Evolutionary conservation across 116 monocot species (phyloP), one percentile per base, ranked within the genome.

Genomic region (Trichopus zeylanicus): DNA sequence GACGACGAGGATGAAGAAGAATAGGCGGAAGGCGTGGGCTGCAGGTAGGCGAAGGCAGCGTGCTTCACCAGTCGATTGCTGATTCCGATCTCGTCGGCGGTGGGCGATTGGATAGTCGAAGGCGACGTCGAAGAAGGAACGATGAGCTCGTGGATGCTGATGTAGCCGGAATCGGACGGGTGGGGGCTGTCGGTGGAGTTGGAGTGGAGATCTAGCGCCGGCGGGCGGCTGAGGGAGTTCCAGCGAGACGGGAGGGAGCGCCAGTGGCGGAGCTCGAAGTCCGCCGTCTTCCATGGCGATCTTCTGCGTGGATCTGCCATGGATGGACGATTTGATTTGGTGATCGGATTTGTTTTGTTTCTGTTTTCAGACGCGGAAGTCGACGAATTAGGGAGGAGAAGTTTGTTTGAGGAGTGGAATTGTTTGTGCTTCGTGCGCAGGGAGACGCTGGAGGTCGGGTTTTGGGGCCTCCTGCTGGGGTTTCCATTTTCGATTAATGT

Each of bases 1-100:
- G 20, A 31, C 31, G 7, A 13, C 2, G 29, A n/a, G 12, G 31
- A 30, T 13, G 26, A 55, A 20, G 29, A 31, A 0, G 34, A 37
- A 7, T 10, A 8, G 9, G 26, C 32, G 34, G 67, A 48, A 7
- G 72, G 46, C 20, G 65, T 64, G 35, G 65, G 72, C 65, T 72
- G 72, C 53, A 72, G 72, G 53, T 72, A 72, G 13, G 72, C 72
- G 42, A 60, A 52, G 27, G 72, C 72, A 12, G 72, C 72, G 21
- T 59, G 72, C 53, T 65, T 58, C 1, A 72, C 59, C 29, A 72
- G 65, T 3, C 65, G 72, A 51, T 72, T 72, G 16, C 53, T 27
- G 42, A 71, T 63, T 27, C 15, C 28, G 48, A 63, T 68, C 55
- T 61, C 46, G 51, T 22, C 24, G 26, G 59, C 35, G 33, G 60